Evolutionary conservation across 1,284 basidiomycete species (phyloP), one percentile per base, ranked within the genome.

Genomic region (Mycosarcoma mackinlayi): DNA sequence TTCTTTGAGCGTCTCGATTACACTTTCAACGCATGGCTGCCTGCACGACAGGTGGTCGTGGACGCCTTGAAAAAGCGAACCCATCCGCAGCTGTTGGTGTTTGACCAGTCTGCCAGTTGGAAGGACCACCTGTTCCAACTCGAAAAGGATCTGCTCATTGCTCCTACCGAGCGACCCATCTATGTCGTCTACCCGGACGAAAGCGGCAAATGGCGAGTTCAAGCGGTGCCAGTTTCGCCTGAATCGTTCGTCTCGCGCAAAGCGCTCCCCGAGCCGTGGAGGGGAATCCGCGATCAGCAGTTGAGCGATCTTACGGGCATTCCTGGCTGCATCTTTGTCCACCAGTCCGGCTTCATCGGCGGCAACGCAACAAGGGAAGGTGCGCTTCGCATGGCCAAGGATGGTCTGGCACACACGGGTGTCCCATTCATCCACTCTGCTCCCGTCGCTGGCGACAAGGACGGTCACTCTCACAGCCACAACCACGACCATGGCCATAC

Each of bases 271-370:
- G 93, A 97, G 83, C 85, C 84, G 5, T 98, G 96, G 95, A 87
- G 94, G 65, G 95, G 96, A 9, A 84, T 95, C 35, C 87, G 96
- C 40, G 96, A 98, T 82, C 89, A 91, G 9, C 87, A 87, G 47
- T 85, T 98, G 40, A 90, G 89, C 44, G 85, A 89, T 71, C 84
- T 89, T 13, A 89, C 88, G 11, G 93, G 92, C 2, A 89, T 98
- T 66, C 65, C 73, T 1, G 92, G 90, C 1, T 88, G 93, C 52
- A 88, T 97, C 56, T 98, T 98, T 82, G 90, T 94, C 25, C 95
- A 98, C 84, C 92, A 93, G 1, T 91, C 90, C 60, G 95, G 95
- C 3, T 98, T 98, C 83, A 98, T 94, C 78, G 96, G 94, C 77
- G 93, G 92, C 88, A 78, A 95, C 83, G 88, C 90, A 82, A 94